Evolutionary conservation across 768 basidiomycete species (phyloP).

Genomic region (Favolaschia claudopus): DNA sequence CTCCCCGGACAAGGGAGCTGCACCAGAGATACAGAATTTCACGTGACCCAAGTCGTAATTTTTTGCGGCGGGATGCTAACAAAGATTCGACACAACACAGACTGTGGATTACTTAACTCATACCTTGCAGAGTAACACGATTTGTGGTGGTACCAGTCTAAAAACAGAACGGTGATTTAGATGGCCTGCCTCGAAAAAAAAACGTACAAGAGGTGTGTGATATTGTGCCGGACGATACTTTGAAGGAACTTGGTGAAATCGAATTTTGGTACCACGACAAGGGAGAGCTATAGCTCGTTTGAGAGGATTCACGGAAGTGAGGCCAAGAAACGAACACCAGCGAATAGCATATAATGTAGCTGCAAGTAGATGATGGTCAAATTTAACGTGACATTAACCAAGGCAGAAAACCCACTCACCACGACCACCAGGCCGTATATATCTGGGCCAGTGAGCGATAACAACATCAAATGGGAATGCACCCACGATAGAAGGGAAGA

Average conservation of each 20-base stretch:
- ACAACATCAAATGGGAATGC: background rate
- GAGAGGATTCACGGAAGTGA: constrained; percentile 1
- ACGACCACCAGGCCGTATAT: constrained; percentile 67
- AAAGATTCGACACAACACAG: background rate
- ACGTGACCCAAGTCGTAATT: constrained; percentile 60
- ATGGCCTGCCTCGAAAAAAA: background rate
- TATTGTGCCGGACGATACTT: constrained; percentile 60
- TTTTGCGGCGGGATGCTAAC: constrained; percentile 59
- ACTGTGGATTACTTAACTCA: background rate
- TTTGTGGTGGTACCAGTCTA: constrained; percentile 72
- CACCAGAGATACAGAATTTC: constrained; percentile 63
- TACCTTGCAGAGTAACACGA: constrained; percentile 74
- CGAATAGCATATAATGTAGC: constrained; percentile 63
- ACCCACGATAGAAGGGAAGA: constrained; percentile 68
- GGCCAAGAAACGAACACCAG: constrained; percentile 48
- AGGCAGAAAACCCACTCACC: constrained; percentile 48
- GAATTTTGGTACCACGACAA: constrained; percentile 74
- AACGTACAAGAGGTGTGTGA: constrained; percentile 63
- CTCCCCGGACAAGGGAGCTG: constrained; percentile 69
- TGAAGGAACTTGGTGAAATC: constrained; percentile 61
- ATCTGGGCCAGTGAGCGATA: constrained; percentile 46
- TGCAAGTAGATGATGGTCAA: constrained; percentile 27
- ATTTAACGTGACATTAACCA: background rate
- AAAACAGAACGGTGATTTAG: background rate
- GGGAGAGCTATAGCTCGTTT: constrained; percentile 47